A percentile compares a stretch with the other conserved stretches of the same genome.
Conservation (phyloP, 176 grass and related monocot genomes). For the Cocos nucifera region DNA sequence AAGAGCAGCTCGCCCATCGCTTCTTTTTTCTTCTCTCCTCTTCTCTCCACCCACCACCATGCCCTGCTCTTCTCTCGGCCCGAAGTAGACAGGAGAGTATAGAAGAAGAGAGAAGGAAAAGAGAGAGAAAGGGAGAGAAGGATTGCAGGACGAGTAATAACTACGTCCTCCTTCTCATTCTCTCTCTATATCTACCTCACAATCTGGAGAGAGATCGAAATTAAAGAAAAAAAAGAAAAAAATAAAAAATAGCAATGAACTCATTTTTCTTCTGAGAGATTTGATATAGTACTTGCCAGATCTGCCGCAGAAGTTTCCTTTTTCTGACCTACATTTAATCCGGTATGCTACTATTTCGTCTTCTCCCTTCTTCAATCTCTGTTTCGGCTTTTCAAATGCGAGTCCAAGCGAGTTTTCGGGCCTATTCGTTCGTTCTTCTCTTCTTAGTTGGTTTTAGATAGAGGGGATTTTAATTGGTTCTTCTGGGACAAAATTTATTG, state of each 20-base stretch:
- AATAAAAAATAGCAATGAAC: too few species aligned
- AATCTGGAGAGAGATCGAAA: not conserved
- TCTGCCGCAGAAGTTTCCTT: not conserved
- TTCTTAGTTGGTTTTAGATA: not conserved
- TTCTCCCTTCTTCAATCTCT: not conserved
- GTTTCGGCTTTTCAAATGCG: not conserved
- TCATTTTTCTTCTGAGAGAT: too few species aligned
- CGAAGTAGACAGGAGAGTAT: conserved; percentile 7
- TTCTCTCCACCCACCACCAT: not conserved
- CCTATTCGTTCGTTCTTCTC: not conserved
- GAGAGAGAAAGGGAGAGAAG: conserved; percentile 3
- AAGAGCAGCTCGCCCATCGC: too few species aligned
- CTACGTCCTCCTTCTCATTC: conserved; percentile 4
- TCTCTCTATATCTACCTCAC: conserved; percentile 2
- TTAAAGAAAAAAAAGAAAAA: too few species aligned
- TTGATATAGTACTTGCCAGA: conserved; percentile 4
- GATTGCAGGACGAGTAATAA: conserved; percentile 4
- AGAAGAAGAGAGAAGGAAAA: conserved; percentile 4
- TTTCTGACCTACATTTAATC: not conserved
- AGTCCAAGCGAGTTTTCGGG: too few species aligned
- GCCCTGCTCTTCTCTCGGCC: conserved; percentile 10
- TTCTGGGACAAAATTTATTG: too few species aligned
- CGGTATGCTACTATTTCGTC: not conserved
- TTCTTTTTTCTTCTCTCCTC: not conserved
- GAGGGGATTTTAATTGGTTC: too few species aligned